These are phyloP conservation scores for Nemania sp. DNA, from an alignment of 2,329 filamentous ascomycete genomes.

Conservation along the genomic window DNA sequence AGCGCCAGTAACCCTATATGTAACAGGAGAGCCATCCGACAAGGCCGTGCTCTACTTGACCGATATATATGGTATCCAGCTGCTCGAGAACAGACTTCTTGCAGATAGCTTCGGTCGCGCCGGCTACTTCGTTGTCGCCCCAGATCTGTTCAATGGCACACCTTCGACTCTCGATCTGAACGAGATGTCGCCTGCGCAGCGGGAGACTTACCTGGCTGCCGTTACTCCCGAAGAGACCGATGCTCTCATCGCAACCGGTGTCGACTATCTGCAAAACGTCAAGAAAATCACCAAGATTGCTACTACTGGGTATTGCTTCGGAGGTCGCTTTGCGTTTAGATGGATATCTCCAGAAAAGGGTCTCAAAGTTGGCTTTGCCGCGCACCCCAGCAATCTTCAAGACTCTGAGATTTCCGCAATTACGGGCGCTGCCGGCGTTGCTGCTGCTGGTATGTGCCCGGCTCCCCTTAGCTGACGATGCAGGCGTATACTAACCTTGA, in stretches of 20 bases:
- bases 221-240: slow-evolving; percentile 49
- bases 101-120: slow-evolving; percentile 44
- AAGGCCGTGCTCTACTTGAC: slow-evolving; percentile 40
- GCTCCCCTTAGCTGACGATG: not conserved
- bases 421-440: slow-evolving; percentile 60
- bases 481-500: slow-evolving; percentile 10
- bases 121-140: slow-evolving; percentile 41
- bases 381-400: slow-evolving; percentile 66
- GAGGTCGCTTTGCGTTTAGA: slow-evolving; percentile 60
- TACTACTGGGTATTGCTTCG: slow-evolving; percentile 67
- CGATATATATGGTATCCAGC: slow-evolving; percentile 41
- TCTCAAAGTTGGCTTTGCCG: slow-evolving; percentile 62
- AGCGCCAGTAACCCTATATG: slow-evolving; percentile 39
- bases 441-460: slow-evolving; percentile 58
- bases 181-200: slow-evolving; percentile 33
- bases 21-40: slow-evolving; percentile 35
- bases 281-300: slow-evolving; percentile 57
- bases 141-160: slow-evolving; percentile 41
- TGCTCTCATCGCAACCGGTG: slow-evolving; percentile 49
- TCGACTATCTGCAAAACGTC: slow-evolving; percentile 50
- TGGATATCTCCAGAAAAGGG: slow-evolving; percentile 54
- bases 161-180: slow-evolving; percentile 39
- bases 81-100: slow-evolving; percentile 38
- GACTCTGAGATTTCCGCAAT: slow-evolving; percentile 62
- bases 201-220: slow-evolving; percentile 36